These are phyloP conservation scores for Salix dunnii DNA, from an alignment of 345 rosid genomes.

Conservation along the genomic window DNA sequence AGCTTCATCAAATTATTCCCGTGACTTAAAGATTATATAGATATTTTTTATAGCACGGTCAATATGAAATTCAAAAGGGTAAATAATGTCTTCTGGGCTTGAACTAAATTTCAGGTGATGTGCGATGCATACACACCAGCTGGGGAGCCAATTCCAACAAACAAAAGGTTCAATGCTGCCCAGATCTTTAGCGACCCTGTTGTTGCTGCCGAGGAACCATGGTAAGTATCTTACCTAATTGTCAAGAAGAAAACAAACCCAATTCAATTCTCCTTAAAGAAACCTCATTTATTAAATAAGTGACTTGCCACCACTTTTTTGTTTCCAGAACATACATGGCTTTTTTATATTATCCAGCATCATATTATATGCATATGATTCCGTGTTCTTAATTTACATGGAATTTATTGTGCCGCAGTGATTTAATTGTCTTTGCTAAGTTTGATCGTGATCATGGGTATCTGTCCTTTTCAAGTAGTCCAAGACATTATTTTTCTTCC, in stretches of 20 bases:
- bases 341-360: too few relatives aligned
- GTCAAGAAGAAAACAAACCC: neutral
- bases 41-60: neutral
- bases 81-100: slow-evolving; percentile 7
- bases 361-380: neutral
- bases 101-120: slow-evolving; percentile 44
- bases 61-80: neutral
- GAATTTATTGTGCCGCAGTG: neutral
- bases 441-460: neutral
- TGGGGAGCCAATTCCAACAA: slow-evolving; percentile 65
- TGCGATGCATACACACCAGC: slow-evolving; percentile 69
- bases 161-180: slow-evolving; percentile 60
- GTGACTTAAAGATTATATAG: neutral
- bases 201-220: slow-evolving; percentile 58
- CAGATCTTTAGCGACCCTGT: slow-evolving; percentile 58
- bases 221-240: slow-evolving; percentile 30
- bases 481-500: neutral
- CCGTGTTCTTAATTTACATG: neutral
- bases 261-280: too few relatives aligned
- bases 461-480: neutral
- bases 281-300: too few relatives aligned
- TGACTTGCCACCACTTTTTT: too few relatives aligned
- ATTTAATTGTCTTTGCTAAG: neutral
- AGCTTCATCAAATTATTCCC: neutral
- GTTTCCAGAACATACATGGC: too few relatives aligned